phyloP scores from a whole-genome alignment of 2,329 filamentous ascomycete species.

The Lojkania enalia region DNA sequence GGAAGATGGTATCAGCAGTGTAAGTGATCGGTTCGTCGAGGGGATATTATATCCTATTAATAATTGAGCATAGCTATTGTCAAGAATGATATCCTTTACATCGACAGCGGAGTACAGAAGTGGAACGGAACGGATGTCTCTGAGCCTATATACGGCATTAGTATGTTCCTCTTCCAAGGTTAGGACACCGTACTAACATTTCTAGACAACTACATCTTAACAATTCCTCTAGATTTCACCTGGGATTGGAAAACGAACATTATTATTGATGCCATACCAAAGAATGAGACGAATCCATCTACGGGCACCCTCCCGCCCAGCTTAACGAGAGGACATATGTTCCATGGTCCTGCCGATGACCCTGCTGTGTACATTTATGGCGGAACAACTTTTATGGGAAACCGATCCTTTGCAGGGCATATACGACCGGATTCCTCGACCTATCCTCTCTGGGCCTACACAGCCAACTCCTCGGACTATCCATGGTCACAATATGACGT shows the following conservation, averaged over 20 bases:
- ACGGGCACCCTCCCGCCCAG: slow-evolving; percentile 25
- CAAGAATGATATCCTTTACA: slow-evolving; percentile 26
- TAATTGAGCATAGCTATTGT: slow-evolving; percentile 19
- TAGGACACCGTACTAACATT: slow-evolving; percentile 1
- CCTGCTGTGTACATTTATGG: slow-evolving; percentile 22
- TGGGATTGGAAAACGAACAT: slow-evolving; percentile 31
- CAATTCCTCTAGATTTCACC: slow-evolving; percentile 18
- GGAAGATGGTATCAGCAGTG: slow-evolving; percentile 27
- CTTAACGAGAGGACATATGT: slow-evolving; percentile 28
- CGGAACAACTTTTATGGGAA: slow-evolving; percentile 26
- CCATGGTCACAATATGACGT: slow-evolving; percentile 24
- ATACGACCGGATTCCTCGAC: slow-evolving; percentile 15
- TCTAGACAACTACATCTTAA: slow-evolving; percentile 25
- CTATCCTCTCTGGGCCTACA: slow-evolving; percentile 28
- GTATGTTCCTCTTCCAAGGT: slow-evolving; percentile 4
- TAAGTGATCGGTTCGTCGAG: slow-evolving; percentile 10
- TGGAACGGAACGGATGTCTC: slow-evolving; percentile 15
- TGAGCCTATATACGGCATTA: slow-evolving; percentile 14
- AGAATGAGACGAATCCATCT: slow-evolving; percentile 22
- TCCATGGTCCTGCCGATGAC: slow-evolving; percentile 22
- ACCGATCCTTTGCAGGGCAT: slow-evolving; percentile 21
- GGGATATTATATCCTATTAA: no score
- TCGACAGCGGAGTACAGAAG: slow-evolving; percentile 29
- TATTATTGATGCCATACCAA: slow-evolving; percentile 14
- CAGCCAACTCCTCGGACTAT: slow-evolving; percentile 7